Evolutionary conservation across 345 rosid genomes (phyloP).

Genomic region (Acer saccharum): DNA sequence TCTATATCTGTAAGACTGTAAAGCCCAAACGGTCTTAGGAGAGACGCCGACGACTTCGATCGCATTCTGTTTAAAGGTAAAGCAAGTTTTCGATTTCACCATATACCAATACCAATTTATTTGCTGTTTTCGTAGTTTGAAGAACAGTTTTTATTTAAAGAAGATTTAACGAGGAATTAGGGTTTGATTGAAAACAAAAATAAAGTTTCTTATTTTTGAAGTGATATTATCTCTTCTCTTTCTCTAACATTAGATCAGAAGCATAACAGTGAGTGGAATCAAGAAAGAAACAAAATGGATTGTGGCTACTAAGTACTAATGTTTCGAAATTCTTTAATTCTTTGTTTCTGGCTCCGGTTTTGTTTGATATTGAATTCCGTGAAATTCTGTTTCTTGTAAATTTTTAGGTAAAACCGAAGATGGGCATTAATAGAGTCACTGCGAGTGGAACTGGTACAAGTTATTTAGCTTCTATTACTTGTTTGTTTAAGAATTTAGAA

Average conservation of each 20-base stretch:
- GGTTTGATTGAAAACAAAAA: not conserved
- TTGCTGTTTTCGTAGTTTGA: no score
- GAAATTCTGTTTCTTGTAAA: not conserved
- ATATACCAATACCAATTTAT: no score
- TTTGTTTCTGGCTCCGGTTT: not conserved
- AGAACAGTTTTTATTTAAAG: not conserved
- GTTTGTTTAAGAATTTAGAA: not conserved
- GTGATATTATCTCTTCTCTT: not conserved
- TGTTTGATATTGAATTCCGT: no score
- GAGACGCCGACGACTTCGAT: no score
- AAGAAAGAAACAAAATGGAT: not conserved
- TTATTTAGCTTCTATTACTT: not conserved
- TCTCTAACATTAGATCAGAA: not conserved
- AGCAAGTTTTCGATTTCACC: not conserved
- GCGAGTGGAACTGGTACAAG: conserved; percentile 17
- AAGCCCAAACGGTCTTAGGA: no score
- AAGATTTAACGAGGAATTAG: not conserved
- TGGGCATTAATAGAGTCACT: conserved; percentile 5
- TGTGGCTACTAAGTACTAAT: not conserved
- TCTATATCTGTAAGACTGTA: no score
- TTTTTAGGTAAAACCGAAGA: conserved; percentile 22
- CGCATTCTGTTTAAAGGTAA: no score
- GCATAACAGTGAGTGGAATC: not conserved
- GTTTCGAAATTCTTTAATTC: not conserved
- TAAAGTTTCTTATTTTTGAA: no score